These are phyloP conservation scores for Elaeis oleifera DNA, from an alignment of 202 grass and related monocot genomes.

Conservation along the genomic window DNA sequence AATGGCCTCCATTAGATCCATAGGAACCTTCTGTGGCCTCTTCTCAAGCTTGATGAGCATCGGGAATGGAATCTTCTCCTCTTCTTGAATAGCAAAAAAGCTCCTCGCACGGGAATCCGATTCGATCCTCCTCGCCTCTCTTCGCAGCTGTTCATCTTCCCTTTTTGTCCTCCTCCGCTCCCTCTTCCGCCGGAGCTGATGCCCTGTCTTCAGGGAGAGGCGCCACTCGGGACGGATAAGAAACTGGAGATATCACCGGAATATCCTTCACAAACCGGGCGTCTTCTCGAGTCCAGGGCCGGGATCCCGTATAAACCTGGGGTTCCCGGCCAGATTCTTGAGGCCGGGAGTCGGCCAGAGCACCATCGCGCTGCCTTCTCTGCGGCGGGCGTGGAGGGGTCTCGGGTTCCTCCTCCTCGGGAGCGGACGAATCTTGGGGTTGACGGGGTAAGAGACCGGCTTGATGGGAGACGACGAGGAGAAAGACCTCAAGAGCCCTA, in stretches of 20 bases:
- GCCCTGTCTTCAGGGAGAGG: constrained; percentile 61
- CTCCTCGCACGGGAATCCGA: constrained; percentile 26
- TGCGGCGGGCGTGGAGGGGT: neutral
- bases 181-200: constrained; percentile 17
- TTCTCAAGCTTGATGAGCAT: constrained; percentile 54
- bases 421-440: constrained; percentile 34
- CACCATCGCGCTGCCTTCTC: too few species aligned
- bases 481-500: constrained; percentile 9
- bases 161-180: constrained; percentile 6
- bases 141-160: constrained; percentile 32
- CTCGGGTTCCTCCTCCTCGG: constrained; percentile 6
- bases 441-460: constrained; percentile 66
- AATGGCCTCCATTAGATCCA: constrained; percentile 82
- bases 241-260: constrained; percentile 57
- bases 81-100: constrained; percentile 42
- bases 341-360: too few species aligned
- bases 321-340: too few species aligned
- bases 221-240: constrained; percentile 64
- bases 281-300: constrained; percentile 56
- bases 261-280: constrained; percentile 63
- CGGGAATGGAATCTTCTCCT: constrained; percentile 54
- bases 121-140: constrained; percentile 57
- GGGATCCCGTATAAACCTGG: constrained; percentile 1
- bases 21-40: constrained; percentile 55
- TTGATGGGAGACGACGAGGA: constrained; percentile 39